Evolutionary conservation across 139 green algal species (phyloP), one percentile per base, ranked within the genome.

Genomic region (Chlorella sp.): DNA sequence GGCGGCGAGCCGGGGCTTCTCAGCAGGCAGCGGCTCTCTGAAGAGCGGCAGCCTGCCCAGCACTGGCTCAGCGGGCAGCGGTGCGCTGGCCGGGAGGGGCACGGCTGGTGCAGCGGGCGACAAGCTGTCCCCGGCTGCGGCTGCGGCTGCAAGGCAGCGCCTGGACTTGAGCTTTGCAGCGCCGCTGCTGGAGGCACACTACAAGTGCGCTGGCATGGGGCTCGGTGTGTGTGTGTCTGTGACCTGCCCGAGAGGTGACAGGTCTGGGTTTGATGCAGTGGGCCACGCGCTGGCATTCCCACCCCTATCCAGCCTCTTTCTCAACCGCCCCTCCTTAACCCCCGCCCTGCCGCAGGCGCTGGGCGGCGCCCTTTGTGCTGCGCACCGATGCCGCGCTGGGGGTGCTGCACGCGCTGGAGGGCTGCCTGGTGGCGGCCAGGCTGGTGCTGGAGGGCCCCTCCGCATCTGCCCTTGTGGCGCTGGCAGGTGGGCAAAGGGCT

Each of bases 311-410:
- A n/a, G n/a, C n/a, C n/a, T n/a, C n/a, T n/a, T n/a, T n/a, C n/a
- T n/a, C n/a, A n/a, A n/a, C n/a, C n/a, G n/a, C n/a, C n/a, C n/a
- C 43, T 43, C 34, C n/a, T 24, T 2, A 14, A n/a, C 13, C 32
- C n/a, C 28, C 24, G 24, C 1, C 43, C 2, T 9, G 2, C 28
- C 44, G 77, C 77, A 83, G 77, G 77, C 40, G 40, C 77, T 83
- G 77, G 77, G n/a, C 54, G 60, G 58, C 40, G 6, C 77, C 58
- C 58, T 34, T 74, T 43, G 14, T 73, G 77, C 58, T 46, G 28
- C 41, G 60, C 58, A n/a, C 11, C 60, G 77, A 83, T 43, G 40
- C 60, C 13, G 32, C 20, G 5, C 77, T 83, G 60, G 77, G 77
- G 28, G 28, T 73, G 22, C 60, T 82, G 24, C 76, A 82, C 41